Percentiles rank a stretch among this genome's conserved stretches.
These are phyloP conservation scores for Thermothelomyces thermophilus DNA, from an alignment of 2,329 filamentous ascomycete genomes.

Conservation along the genomic window DNA sequence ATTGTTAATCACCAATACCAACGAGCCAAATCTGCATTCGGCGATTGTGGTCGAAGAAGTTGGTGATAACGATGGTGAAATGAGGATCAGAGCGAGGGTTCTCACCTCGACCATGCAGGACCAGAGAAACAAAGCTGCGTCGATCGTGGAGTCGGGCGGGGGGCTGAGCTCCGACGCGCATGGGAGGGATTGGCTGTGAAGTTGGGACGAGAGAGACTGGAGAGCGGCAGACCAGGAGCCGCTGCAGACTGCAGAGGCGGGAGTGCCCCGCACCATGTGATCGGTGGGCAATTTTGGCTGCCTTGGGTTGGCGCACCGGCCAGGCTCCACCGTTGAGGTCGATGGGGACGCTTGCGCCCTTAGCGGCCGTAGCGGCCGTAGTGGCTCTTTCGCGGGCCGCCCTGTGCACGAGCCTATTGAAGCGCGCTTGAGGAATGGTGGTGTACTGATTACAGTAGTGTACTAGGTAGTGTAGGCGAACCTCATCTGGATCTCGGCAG, in stretches of 20 bases:
- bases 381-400: slow-evolving; percentile 2
- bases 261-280: slow-evolving; percentile 3
- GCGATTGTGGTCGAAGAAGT: too few relatives aligned
- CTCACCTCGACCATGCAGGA: too few relatives aligned
- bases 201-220: slow-evolving; percentile 8
- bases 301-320: slow-evolving; percentile 2
- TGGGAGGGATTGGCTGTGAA: slow-evolving; percentile 4
- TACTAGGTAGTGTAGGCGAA: too few relatives aligned
- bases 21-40: neutral
- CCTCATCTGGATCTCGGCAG: too few relatives aligned
- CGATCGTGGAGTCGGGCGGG: too few relatives aligned
- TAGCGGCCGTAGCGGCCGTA: neutral
- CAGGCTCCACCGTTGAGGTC: neutral
- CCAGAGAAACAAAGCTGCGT: too few relatives aligned
- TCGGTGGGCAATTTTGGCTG: slow-evolving; percentile 5
- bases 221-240: neutral
- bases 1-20: neutral
- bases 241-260: slow-evolving; percentile 8
- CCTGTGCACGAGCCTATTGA: slow-evolving; percentile 3
- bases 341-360: neutral
- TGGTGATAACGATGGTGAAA: too few relatives aligned
- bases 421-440: too few relatives aligned
- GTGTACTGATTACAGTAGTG: too few relatives aligned
- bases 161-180: too few relatives aligned
- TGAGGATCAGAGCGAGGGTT: too few relatives aligned